Evolutionary conservation across 345 rosid genomes (phyloP).

Genomic region (Limnanthes douglasii): DNA sequence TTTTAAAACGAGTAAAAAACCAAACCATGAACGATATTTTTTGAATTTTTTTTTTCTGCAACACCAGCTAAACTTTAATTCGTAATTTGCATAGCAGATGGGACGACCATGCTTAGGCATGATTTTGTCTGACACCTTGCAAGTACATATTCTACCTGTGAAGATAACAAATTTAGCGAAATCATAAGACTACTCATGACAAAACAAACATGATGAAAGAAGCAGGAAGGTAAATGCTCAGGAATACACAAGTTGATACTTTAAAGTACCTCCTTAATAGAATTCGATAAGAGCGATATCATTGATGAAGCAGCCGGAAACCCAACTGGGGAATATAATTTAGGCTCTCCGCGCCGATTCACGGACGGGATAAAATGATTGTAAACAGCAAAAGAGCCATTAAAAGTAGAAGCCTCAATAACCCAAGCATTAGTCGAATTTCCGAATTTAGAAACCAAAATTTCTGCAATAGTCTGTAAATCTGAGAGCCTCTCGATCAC

Average conservation of each 20-base stretch:
- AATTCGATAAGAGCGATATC: conserved; percentile 40
- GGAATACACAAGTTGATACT: too few species aligned
- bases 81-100: too few species aligned
- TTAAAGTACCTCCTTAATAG: conserved; percentile 34
- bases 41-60: too few species aligned
- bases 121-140: too few species aligned
- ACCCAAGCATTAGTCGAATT: conserved; percentile 59
- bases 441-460: conserved; percentile 64
- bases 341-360: conserved; percentile 48
- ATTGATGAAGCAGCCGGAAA: conserved; percentile 61
- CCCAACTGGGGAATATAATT: conserved; percentile 29
- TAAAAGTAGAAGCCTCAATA: conserved; percentile 47
- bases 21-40: too few species aligned
- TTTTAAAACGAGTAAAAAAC: too few species aligned
- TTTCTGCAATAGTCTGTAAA: conserved; percentile 38
- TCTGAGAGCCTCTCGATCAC: conserved; percentile 65
- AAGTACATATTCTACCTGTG: too few species aligned
- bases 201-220: neutral
- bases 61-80: too few species aligned
- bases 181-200: neutral
- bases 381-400: conserved; percentile 69
- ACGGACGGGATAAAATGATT: conserved; percentile 54
- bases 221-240: neutral
- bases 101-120: too few species aligned
- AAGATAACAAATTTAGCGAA: too few species aligned